Conservation (phyloP, 306 rosid genomes). For the Quercus robur region DNA sequence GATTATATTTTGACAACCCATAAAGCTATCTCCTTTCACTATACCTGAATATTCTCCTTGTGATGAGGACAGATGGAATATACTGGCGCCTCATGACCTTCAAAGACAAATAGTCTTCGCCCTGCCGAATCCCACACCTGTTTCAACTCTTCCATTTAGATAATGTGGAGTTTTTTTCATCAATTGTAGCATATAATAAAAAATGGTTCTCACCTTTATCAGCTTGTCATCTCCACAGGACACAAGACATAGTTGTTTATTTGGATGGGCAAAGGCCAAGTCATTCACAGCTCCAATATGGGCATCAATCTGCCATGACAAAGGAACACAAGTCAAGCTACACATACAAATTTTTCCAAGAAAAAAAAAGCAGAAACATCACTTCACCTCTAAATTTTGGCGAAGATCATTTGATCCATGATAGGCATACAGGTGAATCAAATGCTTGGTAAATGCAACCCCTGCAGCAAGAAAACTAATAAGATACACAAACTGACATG, state of each 20-base stretch:
- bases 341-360: slow-evolving; percentile 19
- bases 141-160: slow-evolving; percentile 32
- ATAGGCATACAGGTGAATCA: slow-evolving; percentile 75
- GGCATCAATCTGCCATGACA: slow-evolving; percentile 66
- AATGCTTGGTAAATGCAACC: slow-evolving; percentile 81
- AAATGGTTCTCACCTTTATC: slow-evolving; percentile 58
- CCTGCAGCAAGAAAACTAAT: slow-evolving; percentile 50
- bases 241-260: slow-evolving; percentile 71
- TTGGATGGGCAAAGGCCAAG: slow-evolving; percentile 87
- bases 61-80: slow-evolving; percentile 93
- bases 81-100: slow-evolving; percentile 85
- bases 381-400: slow-evolving; percentile 63
- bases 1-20: background rate
- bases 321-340: slow-evolving; percentile 22
- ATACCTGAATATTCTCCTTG: slow-evolving; percentile 81
- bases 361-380: slow-evolving; percentile 16
- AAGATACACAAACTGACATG: slow-evolving; percentile 21
- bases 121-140: slow-evolving; percentile 89
- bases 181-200: slow-evolving; percentile 12
- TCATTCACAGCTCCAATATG: slow-evolving; percentile 84
- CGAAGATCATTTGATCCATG: slow-evolving; percentile 60
- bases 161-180: slow-evolving; percentile 12
- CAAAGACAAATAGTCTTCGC: slow-evolving; percentile 59
- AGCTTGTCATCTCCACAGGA: slow-evolving; percentile 89
- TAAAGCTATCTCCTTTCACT: background rate